Evolutionary conservation across 257 asterid species (phyloP).

Genomic region (Solanum appendiculatum): DNA sequence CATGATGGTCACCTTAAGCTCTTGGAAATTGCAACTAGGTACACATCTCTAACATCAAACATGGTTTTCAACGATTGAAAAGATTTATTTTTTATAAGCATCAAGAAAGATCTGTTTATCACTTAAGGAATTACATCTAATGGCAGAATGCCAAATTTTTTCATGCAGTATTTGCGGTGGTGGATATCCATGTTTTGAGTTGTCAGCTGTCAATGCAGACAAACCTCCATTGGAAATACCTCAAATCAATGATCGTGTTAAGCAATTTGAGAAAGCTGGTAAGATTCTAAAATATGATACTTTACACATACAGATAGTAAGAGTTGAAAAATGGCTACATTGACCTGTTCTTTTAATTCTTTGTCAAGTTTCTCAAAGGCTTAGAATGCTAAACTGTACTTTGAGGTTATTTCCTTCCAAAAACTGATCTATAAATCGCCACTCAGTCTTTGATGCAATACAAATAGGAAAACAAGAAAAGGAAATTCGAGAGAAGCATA

Average conservation of each 20-base stretch:
- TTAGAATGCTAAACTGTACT: neutral
- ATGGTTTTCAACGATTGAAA: neutral
- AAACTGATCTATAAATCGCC: neutral
- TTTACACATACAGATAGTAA: neutral
- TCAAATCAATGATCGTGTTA: constrained; percentile 69
- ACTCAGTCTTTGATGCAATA: neutral
- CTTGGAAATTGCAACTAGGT: constrained; percentile 84
- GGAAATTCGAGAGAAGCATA: neutral
- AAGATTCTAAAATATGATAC: constrained; percentile 16
- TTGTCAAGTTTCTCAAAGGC: neutral
- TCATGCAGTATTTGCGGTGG: constrained; percentile 76
- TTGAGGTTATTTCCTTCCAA: neutral
- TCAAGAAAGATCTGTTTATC: neutral
- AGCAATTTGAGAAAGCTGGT: constrained; percentile 82
- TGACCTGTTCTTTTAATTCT: neutral
- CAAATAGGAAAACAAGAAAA: neutral
- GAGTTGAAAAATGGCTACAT: neutral
- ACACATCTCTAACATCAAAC: neutral
- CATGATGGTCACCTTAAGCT: constrained; percentile 94
- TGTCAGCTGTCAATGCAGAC: constrained; percentile 93
- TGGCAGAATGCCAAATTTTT: neutral
- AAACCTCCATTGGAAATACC: constrained; percentile 75
- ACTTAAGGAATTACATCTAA: neutral
- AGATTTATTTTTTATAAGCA: neutral
- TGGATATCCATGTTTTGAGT: constrained; percentile 93